Base-by-base conservation (phyloP, 331 rosid genomes). In the Stylosanthes scabra region DNA sequence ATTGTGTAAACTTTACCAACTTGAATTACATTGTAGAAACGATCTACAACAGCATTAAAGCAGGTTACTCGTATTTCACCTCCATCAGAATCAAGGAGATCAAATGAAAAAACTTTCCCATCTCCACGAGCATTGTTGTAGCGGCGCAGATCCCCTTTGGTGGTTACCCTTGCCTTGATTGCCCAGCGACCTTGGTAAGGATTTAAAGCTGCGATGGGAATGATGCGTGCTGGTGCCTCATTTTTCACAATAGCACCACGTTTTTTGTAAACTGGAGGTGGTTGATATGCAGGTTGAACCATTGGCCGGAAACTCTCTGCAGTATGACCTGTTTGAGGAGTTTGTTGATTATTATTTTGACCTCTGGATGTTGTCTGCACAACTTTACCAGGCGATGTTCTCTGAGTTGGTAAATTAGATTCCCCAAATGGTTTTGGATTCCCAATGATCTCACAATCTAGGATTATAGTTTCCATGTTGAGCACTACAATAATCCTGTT, bases 101-200 rank as follows among this genome's bases (percentile, higher is more conserved):
- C 99, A 37, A 95, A 95, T 5, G 97, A 90, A 86, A 95, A 95
- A 20, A 95, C 97, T 78, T 95, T 95, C 20, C 99, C 99, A 78
- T 92, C 99, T 86, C 99, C 99, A 11, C 94, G 86, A 46, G 97
- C 97, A 83, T 95, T 95, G 68, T 95, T 95, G 71, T 94, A 94
- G 68, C 97, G 95, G 70, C 97, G 99, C 39, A 88, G 86, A 66
- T 92, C 97, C 46, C 97, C 99, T 81, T 91, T 94, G 6, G 97
- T 97, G 46, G 99, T 94, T 47, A 91, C 97, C 81, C 97, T 88
- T 60, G 99, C 97, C 88, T 87, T 94, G 82, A 91, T 91, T 41
- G 97, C 99, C 99, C 99, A 94, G 60, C 97, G 86, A 45, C 99
- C 97, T 63, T 94, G 97, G 82, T 91, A 94, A 78, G 99, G 99